These are phyloP conservation scores for Trichoderma harzianum DNA, from an alignment of 2,329 filamentous ascomycete genomes.

Conservation along the genomic window DNA sequence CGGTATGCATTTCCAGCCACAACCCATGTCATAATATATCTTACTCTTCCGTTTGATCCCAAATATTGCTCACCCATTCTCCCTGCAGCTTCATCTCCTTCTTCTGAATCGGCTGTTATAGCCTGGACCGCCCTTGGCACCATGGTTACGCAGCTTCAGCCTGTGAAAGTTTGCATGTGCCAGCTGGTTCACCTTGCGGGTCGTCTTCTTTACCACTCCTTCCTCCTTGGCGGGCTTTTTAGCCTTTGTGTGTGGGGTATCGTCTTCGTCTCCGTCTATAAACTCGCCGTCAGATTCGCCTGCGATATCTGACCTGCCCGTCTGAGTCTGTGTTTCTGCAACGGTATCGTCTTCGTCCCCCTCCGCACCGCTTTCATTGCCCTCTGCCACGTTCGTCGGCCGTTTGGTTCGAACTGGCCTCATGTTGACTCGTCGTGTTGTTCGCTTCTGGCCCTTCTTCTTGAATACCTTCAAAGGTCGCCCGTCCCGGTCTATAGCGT, in stretches of 20 bases:
- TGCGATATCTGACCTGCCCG: slow-evolving; percentile 15
- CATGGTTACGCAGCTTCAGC: slow-evolving; percentile 60
- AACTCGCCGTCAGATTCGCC: slow-evolving; percentile 20
- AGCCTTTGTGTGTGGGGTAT: slow-evolving; percentile 18
- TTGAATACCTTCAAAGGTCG: slow-evolving; percentile 65
- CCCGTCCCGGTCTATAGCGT: slow-evolving; percentile 50
- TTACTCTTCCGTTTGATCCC: neutral
- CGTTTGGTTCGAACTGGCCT: slow-evolving; percentile 50
- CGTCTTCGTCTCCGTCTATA: slow-evolving; percentile 21
- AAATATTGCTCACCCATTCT: neutral
- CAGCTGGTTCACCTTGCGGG: slow-evolving; percentile 60
- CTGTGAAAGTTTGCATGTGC: slow-evolving; percentile 66
- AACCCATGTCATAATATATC: neutral
- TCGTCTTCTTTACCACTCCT: slow-evolving; percentile 48
- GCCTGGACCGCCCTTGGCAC: slow-evolving; percentile 59
- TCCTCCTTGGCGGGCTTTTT: slow-evolving; percentile 33
- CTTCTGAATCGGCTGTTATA: slow-evolving; percentile 58
- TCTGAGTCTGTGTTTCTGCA: slow-evolving; percentile 29
- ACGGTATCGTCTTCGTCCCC: slow-evolving; percentile 35
- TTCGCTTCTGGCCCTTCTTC: slow-evolving; percentile 81
- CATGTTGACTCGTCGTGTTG: slow-evolving; percentile 67
- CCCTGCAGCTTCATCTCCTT: slow-evolving; percentile 30
- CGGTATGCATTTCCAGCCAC: neutral
- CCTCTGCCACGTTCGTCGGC: slow-evolving; percentile 31
- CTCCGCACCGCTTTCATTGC: slow-evolving; percentile 27